Evolutionary conservation across 495 filamentous ascomycete species (phyloP).

Genomic region (Penicillium silybi): DNA sequence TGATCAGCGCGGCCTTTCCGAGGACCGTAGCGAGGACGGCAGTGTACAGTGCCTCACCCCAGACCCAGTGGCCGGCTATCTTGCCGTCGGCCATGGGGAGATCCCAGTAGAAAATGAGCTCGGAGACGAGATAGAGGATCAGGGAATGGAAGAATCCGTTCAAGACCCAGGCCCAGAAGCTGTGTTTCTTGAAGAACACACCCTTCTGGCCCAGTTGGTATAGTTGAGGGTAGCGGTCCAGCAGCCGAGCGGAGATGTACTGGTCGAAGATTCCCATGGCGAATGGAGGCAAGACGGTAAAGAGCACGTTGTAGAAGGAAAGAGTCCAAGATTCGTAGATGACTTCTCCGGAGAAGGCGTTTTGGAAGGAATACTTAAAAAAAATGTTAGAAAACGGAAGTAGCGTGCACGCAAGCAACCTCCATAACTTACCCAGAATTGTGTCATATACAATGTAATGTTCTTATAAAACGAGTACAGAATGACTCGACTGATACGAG

Average conservation of each 20-base stretch:
- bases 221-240: slow-evolving; percentile 95
- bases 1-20: slow-evolving; percentile 90
- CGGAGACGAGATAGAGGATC: slow-evolving; percentile 78
- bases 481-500: slow-evolving; percentile 93
- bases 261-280: slow-evolving; percentile 97
- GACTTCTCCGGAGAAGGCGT: slow-evolving; percentile 94
- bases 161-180: slow-evolving; percentile 86
- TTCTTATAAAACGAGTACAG: slow-evolving; percentile 99
- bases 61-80: slow-evolving; percentile 91
- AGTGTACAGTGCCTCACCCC: slow-evolving; percentile 90
- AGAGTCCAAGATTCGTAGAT: slow-evolving; percentile 99
- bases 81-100: slow-evolving; percentile 70
- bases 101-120: slow-evolving; percentile 77
- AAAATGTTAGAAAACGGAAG: slow-evolving; percentile 29
- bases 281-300: slow-evolving; percentile 89
- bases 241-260: slow-evolving; percentile 91
- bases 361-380: slow-evolving; percentile 87
- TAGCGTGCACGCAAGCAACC: neutral
- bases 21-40: slow-evolving; percentile 87
- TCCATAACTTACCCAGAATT: slow-evolving; percentile 81
- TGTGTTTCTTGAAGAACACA: slow-evolving; percentile 85
- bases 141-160: slow-evolving; percentile 97
- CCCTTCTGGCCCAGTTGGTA: slow-evolving; percentile 93
- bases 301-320: slow-evolving; percentile 99
- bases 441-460: slow-evolving; percentile 96